Evolutionary conservation across 441 rosid genomes (phyloP).

Genomic region (California macrophylla): DNA sequence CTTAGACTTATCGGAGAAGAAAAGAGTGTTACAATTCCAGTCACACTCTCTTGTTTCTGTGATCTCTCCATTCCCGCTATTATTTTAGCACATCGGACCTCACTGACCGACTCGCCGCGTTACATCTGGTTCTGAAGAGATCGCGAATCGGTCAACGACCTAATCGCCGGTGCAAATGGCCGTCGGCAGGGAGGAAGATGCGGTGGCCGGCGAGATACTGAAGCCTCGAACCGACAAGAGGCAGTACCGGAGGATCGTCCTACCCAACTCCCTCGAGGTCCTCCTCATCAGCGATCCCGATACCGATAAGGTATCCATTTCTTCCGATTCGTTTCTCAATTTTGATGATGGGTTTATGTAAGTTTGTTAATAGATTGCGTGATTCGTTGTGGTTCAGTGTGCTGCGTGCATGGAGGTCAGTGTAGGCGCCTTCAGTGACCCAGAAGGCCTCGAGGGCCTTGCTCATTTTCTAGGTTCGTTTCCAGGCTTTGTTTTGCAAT

Average conservation of each 20-base stretch:
- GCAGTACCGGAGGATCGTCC: conserved; percentile 56
- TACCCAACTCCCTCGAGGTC: conserved; percentile 56
- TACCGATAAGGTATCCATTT: conserved; percentile 50
- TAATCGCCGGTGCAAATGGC: conserved; percentile 31
- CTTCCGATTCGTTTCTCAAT: neutral
- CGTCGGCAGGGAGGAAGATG: conserved; percentile 19
- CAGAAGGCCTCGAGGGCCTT: conserved; percentile 76
- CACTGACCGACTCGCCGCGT: neutral
- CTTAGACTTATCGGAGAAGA: no score
- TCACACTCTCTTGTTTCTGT: no score
- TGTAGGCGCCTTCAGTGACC: conserved; percentile 75
- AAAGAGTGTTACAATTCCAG: no score
- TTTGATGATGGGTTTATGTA: neutral
- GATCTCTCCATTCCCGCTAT: no score
- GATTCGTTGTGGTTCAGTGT: conserved; percentile 35
- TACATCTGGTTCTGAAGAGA: neutral
- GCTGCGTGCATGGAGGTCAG: conserved; percentile 86
- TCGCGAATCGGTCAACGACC: neutral
- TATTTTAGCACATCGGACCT: neutral
- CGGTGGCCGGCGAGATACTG: conserved; percentile 30
- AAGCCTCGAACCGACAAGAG: conserved; percentile 72
- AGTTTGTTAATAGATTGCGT: neutral
- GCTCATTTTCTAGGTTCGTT: conserved; percentile 77
- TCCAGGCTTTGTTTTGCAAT: neutral
- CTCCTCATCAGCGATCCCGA: conserved; percentile 76